Evolutionary conservation across 495 filamentous ascomycete species (phyloP).

Genomic region (Neurospora pannonica): DNA sequence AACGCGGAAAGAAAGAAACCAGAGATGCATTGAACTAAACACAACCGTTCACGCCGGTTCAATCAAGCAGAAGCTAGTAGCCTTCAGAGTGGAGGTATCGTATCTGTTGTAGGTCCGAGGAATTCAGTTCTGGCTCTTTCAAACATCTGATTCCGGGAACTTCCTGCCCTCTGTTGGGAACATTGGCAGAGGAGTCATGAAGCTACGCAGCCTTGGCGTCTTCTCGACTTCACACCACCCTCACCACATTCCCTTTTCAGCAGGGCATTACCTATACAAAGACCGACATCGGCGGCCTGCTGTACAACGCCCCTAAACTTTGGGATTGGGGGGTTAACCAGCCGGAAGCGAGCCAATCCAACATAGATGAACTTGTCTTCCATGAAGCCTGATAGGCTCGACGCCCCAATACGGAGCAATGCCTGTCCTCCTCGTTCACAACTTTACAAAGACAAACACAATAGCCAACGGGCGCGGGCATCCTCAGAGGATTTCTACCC

Average conservation of each 20-base stretch:
- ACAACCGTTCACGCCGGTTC: not conserved
- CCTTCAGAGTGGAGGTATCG: not conserved
- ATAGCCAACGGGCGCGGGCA: not conserved
- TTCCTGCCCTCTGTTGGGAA: not conserved
- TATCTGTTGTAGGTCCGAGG: not conserved
- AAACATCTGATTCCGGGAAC: not conserved
- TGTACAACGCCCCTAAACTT: not conserved
- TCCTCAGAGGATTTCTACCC: not conserved
- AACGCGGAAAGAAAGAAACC: not conserved
- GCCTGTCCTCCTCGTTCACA: not conserved
- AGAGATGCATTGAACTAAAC: not conserved
- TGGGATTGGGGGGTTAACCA: not conserved
- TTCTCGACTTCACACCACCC: not conserved
- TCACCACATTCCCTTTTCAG: not conserved
- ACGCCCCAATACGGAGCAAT: not conserved
- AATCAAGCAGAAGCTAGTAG: not conserved
- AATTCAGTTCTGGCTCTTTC: not conserved
- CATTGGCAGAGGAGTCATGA: not conserved
- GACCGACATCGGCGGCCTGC: not conserved
- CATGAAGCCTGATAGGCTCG: not conserved
- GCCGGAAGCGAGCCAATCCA: not conserved
- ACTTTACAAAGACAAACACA: not conserved
- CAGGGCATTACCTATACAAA: not conserved
- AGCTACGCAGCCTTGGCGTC: not conserved
- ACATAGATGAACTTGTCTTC: not conserved